Evolutionary conservation across 805 yeast genomes (phyloP), one percentile per base, ranked within the genome.

Genomic region (Nakazawaea laoshanensis): DNA sequence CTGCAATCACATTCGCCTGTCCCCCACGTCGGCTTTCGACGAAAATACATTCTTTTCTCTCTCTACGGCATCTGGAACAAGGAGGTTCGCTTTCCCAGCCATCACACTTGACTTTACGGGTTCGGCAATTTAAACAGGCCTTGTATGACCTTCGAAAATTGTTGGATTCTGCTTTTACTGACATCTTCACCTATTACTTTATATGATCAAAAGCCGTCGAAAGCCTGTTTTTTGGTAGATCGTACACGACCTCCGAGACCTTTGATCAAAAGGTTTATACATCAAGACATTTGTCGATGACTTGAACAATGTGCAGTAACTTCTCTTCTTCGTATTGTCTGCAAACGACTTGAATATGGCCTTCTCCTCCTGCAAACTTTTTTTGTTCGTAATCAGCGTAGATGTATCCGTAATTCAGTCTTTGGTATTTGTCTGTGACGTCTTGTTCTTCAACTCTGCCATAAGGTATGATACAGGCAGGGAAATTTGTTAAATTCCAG

Each of bases 81-180:
- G 94, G 92, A 3, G 94, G 92, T 4, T 73, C 75, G 28, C 65
- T 63, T 0, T 94, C 94, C 39, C 67, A 67, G 31, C 75, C 79
- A 49, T 86, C 94, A 59, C 97, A 88, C 47, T 76, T 77, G 27
- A 85, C 84, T 48, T 88, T 89, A 26, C 94, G 68, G 5, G 76
- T 71, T 12, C 96, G 69, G 51, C 97, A 88, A 55, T 77, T 83
- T 30, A 83, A 55, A 47, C 97, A 88, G 1, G 96, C 96, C 41
- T 74, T 68, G 52, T 83, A 88, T 40, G 76, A 74, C 41, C 95
- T 60, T 43, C 62, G 70, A 61, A 68, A 79, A 37, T 50, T 30
- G 21, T 17, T 27, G 9, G 12, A 16, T 3, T 29, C 33, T 23
- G 10, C 22, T n/a, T 33, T 29, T 10, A 24, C 29, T 12, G 36